These are phyloP conservation scores for Dittrichia graveolens DNA, from an alignment of 129 eudicot genomes.

Conservation along the genomic window DNA sequence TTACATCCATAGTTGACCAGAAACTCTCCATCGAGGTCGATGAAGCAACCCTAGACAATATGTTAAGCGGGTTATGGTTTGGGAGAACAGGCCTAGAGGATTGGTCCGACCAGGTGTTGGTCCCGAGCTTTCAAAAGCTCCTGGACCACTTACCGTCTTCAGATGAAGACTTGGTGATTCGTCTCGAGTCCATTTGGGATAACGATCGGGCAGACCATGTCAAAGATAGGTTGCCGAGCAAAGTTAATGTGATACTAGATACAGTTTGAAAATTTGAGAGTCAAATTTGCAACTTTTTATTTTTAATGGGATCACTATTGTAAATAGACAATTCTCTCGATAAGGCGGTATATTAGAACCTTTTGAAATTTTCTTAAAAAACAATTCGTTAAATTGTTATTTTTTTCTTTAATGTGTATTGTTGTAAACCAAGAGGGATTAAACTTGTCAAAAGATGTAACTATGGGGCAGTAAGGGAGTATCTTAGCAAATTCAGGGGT, in stretches of 20 bases:
- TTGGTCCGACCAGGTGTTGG: slow-evolving; percentile 55
- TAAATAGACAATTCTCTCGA: slow-evolving; percentile 30
- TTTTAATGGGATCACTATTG: slow-evolving; percentile 22
- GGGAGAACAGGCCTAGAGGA: slow-evolving; percentile 53
- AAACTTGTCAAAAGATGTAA: too few relatives aligned
- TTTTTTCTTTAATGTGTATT: neutral
- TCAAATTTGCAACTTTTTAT: slow-evolving; percentile 9
- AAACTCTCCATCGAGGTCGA: slow-evolving; percentile 54
- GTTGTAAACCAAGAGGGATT: neutral
- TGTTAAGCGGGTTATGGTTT: slow-evolving; percentile 66
- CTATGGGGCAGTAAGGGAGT: too few relatives aligned
- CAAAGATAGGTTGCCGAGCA: slow-evolving; percentile 63
- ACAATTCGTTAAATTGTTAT: too few relatives aligned
- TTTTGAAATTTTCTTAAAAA: slow-evolving; percentile 11
- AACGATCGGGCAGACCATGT: slow-evolving; percentile 32
- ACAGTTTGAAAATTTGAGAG: slow-evolving; percentile 27
- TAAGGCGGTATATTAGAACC: slow-evolving; percentile 24
- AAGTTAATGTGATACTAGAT: slow-evolving; percentile 47
- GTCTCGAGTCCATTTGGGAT: slow-evolving; percentile 52
- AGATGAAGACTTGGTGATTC: slow-evolving; percentile 37
- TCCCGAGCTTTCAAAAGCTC: slow-evolving; percentile 49
- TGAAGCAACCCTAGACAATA: slow-evolving; percentile 57
- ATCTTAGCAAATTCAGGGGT: too few relatives aligned
- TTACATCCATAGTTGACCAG: slow-evolving; percentile 40
- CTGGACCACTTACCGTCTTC: slow-evolving; percentile 21